Evolutionary conservation across 2,329 filamentous ascomycete genomes (phyloP).

Genomic region (Botrytis sinoallii): DNA sequence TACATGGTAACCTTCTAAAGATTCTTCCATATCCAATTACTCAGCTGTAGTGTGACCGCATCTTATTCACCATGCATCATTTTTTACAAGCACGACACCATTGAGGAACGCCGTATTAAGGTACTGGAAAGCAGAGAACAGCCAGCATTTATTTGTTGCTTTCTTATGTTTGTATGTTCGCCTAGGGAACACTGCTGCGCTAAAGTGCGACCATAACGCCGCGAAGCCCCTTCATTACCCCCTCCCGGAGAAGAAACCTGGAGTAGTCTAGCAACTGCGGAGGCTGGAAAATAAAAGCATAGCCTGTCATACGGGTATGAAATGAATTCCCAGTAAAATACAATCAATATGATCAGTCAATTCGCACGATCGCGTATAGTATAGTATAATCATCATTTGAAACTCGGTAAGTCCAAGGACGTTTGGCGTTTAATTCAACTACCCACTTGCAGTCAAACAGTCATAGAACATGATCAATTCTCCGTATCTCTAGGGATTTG

Average conservation of each 20-base stretch:
- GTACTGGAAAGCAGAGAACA: not conserved
- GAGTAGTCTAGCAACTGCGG: conserved; percentile 17
- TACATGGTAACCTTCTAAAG: conserved; percentile 19
- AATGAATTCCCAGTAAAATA: not conserved
- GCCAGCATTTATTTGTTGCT: not conserved
- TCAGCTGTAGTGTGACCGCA: conserved; percentile 12
- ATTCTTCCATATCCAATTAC: conserved; percentile 13
- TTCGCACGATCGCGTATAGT: conserved; percentile 6
- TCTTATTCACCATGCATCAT: not conserved
- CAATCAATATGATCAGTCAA: conserved; percentile 6
- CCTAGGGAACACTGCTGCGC: not conserved
- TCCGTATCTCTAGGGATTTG: conserved; percentile 13
- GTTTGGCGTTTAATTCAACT: conserved; percentile 7
- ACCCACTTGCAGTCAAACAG: conserved; percentile 3
- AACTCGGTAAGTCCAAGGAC: conserved; percentile 10
- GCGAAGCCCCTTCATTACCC: conserved; percentile 18
- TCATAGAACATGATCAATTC: conserved; percentile 17
- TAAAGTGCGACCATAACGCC: conserved; percentile 17
- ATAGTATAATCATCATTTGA: not conserved
- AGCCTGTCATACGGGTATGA: not conserved
- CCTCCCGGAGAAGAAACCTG: conserved; percentile 19
- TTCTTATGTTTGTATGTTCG: not conserved
- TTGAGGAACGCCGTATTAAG: not conserved
- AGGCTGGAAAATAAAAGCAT: conserved; percentile 1
- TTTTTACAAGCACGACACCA: not conserved